These are phyloP conservation scores for Diplodia sapinea DNA, from an alignment of 2,329 filamentous ascomycete species.

Conservation along the genomic window DNA sequence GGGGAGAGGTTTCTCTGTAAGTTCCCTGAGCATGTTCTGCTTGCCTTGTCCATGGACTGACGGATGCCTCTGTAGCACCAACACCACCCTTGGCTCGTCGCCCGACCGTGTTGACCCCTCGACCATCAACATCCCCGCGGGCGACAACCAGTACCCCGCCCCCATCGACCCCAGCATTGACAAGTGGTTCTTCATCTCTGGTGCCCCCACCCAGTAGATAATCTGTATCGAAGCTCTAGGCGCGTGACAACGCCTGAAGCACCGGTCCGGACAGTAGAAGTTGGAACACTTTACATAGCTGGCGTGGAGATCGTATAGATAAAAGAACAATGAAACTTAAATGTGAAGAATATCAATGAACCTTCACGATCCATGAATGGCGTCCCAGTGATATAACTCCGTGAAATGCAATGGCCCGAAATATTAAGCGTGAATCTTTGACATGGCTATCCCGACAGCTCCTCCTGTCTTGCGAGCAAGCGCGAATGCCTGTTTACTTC, in stretches of 20 bases:
- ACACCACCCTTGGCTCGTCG: constrained; percentile 77
- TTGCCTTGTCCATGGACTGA: constrained; percentile 43
- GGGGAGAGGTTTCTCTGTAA: constrained; percentile 81
- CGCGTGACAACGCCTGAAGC: constrained; percentile 10
- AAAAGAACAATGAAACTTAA: constrained; percentile 29
- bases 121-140: constrained; percentile 76
- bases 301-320: constrained; percentile 31
- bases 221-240: constrained; percentile 4
- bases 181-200: constrained; percentile 99
- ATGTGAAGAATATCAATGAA: constrained; percentile 8
- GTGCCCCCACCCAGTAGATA: constrained; percentile 69
- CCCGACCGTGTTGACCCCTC: constrained; percentile 70
- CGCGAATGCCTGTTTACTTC: constrained; percentile 92
- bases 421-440: background rate
- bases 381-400: constrained; percentile 28
- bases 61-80: constrained; percentile 65
- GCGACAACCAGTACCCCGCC: constrained; percentile 80
- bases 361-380: background rate
- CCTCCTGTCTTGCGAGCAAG: constrained; percentile 78
- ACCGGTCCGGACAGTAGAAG: constrained; percentile 14
- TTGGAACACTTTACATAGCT: constrained; percentile 27
- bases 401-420: constrained; percentile 31
- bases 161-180: constrained; percentile 96
- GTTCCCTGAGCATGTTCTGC: constrained; percentile 46
- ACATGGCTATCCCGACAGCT: constrained; percentile 60